Evolutionary conservation across 371 early-diverging fungal species (phyloP), one percentile per base, ranked within the genome.

Genomic region (Agmasoma carcini): DNA sequence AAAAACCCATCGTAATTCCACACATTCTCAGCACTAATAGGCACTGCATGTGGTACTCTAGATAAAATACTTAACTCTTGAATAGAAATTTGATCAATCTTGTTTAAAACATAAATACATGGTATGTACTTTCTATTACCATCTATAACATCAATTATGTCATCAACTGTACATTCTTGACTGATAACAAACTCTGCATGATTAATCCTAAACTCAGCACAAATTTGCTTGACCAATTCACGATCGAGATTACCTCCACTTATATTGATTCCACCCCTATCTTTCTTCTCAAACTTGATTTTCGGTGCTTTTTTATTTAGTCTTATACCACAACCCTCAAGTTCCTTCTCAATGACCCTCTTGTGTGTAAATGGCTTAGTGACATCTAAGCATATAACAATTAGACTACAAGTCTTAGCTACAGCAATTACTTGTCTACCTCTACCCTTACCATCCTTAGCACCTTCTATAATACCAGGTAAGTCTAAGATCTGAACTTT

Each of bases 1-100:
- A 94, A 72, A 62, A 95, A 73, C 60, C 89, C 90, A 72, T 97
- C 98, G 81, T 93, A 91, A 66, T 96, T 97, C 96, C 96, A 95
- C 65, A 83, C 91, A 67, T 90, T 87, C 72, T 93, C 86, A 11
- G 92, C 84, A 59, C 85, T 86, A 61, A 97, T 83, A 41, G 96
- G 94, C 31, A 93, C 85, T 29, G 90, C 85, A 69, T 97, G 88
- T 5, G 93, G 95, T 70, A 93, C 90, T 78, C 86, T 85, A 79
- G 86, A 87, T 41, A 93, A 81, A 39, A 94, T 76, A 52, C 58
- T 59, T 6, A 98, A 80, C 72, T 92, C 91, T 74, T 95, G 93
- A 63, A 93, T 80, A 33, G 86, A 83, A 47, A 98, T 86, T 71
- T 82, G 82, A 73, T 98, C 99, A 51, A 95, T 86, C 80, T 98